phyloP scores from a whole-genome alignment of 2,329 filamentous ascomycete species.

The Dendryphion nanum region DNA sequence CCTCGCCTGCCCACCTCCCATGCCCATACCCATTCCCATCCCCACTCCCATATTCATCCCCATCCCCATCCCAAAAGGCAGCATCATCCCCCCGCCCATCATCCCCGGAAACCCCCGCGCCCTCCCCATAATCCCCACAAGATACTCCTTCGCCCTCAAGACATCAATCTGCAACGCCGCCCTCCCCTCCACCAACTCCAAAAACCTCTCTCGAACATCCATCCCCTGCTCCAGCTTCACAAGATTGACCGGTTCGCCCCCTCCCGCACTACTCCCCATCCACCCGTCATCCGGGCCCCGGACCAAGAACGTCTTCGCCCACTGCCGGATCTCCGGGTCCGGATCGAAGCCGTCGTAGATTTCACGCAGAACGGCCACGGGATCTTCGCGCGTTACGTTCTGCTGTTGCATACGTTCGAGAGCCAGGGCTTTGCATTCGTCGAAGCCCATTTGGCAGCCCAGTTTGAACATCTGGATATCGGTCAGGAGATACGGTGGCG shows the following conservation, averaged over 20 bases:
- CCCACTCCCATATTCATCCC: background rate
- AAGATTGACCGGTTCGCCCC: slow-evolving; percentile 13
- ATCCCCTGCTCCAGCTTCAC: slow-evolving; percentile 22
- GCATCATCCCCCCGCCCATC: background rate
- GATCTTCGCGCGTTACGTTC: slow-evolving; percentile 33
- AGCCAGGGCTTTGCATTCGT: slow-evolving; percentile 35
- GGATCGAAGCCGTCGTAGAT: slow-evolving; percentile 32
- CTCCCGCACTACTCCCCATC: background rate
- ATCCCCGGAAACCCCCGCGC: background rate
- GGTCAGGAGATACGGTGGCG: slow-evolving; percentile 14
- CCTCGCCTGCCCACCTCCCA: background rate
- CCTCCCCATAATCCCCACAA: slow-evolving; percentile 2
- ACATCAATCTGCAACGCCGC: slow-evolving; percentile 22
- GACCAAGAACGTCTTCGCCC: slow-evolving; percentile 21
- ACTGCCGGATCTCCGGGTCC: slow-evolving; percentile 18
- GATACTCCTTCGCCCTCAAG: slow-evolving; percentile 16
- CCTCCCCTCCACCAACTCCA: slow-evolving; percentile 13
- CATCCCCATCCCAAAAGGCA: background rate
- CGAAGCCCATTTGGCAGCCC: slow-evolving; percentile 33
- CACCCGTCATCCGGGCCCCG: slow-evolving; percentile 2
- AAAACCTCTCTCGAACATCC: slow-evolving; percentile 11
- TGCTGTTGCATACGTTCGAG: slow-evolving; percentile 33
- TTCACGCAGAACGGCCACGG: slow-evolving; percentile 32
- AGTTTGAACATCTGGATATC: slow-evolving; percentile 33
- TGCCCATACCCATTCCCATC: slow-evolving; percentile 1